These are phyloP conservation scores for Penicillium capsulatum DNA, from an alignment of 2,329 filamentous ascomycete species.

Conservation along the genomic window DNA sequence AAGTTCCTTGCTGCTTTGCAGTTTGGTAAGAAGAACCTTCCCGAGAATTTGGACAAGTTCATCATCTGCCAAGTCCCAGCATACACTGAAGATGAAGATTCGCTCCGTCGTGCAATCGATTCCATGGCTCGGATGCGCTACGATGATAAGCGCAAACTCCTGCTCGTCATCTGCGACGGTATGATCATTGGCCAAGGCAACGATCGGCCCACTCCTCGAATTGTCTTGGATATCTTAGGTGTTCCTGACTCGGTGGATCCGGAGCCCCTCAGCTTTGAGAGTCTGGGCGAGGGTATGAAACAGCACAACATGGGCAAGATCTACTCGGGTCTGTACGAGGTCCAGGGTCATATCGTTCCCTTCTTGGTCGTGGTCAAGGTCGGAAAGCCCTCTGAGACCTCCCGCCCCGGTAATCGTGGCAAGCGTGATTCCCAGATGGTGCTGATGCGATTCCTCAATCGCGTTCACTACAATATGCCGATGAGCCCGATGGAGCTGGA, in stretches of 20 bases:
- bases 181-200: slow-evolving; percentile 96
- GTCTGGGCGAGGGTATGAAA: slow-evolving; percentile 89
- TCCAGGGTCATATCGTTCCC: slow-evolving; percentile 95
- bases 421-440: slow-evolving; percentile 99
- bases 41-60: slow-evolving; percentile 97
- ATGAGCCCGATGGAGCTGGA: slow-evolving; percentile 97
- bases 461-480: slow-evolving; percentile 91
- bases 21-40: slow-evolving; percentile 84
- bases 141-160: slow-evolving; percentile 92
- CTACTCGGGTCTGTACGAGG: slow-evolving; percentile 96
- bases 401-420: slow-evolving; percentile 83
- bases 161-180: slow-evolving; percentile 94
- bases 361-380: slow-evolving; percentile 97
- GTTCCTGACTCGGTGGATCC: slow-evolving; percentile 92
- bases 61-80: slow-evolving; percentile 96
- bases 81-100: slow-evolving; percentile 98
- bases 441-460: slow-evolving; percentile 97
- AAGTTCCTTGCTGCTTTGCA: slow-evolving; percentile 97
- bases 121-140: slow-evolving; percentile 94
- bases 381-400: slow-evolving; percentile 74
- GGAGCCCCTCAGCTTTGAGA: slow-evolving; percentile 93
- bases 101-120: slow-evolving; percentile 91
- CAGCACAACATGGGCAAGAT: slow-evolving; percentile 99
- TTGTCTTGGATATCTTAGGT: slow-evolving; percentile 93
- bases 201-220: slow-evolving; percentile 93